A percentile compares a stretch with the other conserved stretches of the same genome.
phyloP scores from a whole-genome alignment of 352 stramenopile species.

The Phytophthora multivora region DNA sequence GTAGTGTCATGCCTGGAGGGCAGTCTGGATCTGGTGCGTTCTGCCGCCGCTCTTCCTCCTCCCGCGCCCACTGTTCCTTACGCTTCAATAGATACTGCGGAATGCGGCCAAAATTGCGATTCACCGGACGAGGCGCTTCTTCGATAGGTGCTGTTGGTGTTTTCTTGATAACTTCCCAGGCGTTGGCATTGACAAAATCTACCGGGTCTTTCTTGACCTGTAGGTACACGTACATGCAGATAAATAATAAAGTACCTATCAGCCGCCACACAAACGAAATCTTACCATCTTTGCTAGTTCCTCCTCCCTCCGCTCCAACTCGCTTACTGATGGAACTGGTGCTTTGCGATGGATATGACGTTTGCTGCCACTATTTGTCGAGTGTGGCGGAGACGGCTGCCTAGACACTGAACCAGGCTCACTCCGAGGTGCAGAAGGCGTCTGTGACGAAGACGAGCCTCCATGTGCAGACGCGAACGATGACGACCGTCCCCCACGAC shows the following conservation, averaged over 20 bases:
- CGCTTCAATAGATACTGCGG: slow-evolving; percentile 72
- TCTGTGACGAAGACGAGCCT: slow-evolving; percentile 13
- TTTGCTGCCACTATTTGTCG: slow-evolving; percentile 15
- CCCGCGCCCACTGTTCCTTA: slow-evolving; percentile 81
- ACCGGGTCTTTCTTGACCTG: slow-evolving; percentile 64
- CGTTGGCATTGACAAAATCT: slow-evolving; percentile 77
- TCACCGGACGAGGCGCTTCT: slow-evolving; percentile 6
- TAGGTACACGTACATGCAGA: not conserved
- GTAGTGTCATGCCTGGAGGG: slow-evolving; percentile 82
- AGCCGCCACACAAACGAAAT: not conserved
- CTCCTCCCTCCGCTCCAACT: slow-evolving; percentile 53
- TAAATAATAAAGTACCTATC: no score
- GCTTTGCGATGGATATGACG: slow-evolving; percentile 39
- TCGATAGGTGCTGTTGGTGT: slow-evolving; percentile 28
- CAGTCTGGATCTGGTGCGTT: slow-evolving; percentile 86
- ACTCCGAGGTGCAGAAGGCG: slow-evolving; percentile 18
- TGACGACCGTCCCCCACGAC: slow-evolving; percentile 26
- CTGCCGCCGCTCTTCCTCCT: slow-evolving; percentile 77
- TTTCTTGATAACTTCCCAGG: slow-evolving; percentile 79
- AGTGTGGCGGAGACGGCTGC: slow-evolving; percentile 18
- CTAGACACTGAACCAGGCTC: slow-evolving; percentile 13
- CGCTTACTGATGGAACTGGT: slow-evolving; percentile 51
- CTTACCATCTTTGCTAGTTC: slow-evolving; percentile 41
- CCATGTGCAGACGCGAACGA: slow-evolving; percentile 4
- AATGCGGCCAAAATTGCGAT: slow-evolving; percentile 63